Evolutionary conservation across 495 filamentous ascomycete genomes (phyloP).

Genomic region (Trichoderma gamsii): DNA sequence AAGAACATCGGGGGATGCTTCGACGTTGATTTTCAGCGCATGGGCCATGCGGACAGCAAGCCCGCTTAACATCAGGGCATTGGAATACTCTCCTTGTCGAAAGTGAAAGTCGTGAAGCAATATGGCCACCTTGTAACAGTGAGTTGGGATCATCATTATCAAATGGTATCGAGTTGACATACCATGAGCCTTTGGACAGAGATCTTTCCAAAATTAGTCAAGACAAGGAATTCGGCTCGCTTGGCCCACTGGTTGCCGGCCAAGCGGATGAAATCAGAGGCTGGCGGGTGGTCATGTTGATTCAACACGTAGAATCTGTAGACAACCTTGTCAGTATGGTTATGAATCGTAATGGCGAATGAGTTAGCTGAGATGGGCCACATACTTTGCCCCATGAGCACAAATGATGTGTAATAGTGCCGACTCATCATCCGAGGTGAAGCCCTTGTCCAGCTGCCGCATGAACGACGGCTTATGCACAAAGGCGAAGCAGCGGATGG

Average conservation of each 20-base stretch:
- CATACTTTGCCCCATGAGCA: slow-evolving; percentile 35
- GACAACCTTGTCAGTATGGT: not conserved
- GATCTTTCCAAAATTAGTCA: slow-evolving; percentile 30
- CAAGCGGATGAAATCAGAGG: slow-evolving; percentile 20
- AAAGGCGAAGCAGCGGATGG: slow-evolving; percentile 34
- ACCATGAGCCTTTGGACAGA: slow-evolving; percentile 35
- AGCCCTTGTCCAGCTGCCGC: slow-evolving; percentile 27
- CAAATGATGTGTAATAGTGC: slow-evolving; percentile 34
- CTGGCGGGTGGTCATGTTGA: slow-evolving; percentile 13
- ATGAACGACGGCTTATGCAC: slow-evolving; percentile 34
- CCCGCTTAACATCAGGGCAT: slow-evolving; percentile 35
- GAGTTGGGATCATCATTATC: not conserved
- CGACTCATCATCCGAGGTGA: slow-evolving; percentile 16
- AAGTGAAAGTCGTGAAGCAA: slow-evolving; percentile 32
- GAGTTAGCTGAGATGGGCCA: not conserved
- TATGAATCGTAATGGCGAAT: not conserved
- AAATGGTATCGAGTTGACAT: not conserved
- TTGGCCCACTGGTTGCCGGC: slow-evolving; percentile 32
- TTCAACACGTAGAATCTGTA: slow-evolving; percentile 13
- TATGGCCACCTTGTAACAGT: slow-evolving; percentile 23
- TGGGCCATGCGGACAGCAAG: slow-evolving; percentile 35
- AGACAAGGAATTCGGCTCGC: slow-evolving; percentile 25
- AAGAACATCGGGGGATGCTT: slow-evolving; percentile 33
- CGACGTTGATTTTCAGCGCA: slow-evolving; percentile 34
- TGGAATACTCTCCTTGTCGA: slow-evolving; percentile 32